Base-by-base conservation (phyloP, 805 yeast species). In the Clavispora vitiphila region DNA sequence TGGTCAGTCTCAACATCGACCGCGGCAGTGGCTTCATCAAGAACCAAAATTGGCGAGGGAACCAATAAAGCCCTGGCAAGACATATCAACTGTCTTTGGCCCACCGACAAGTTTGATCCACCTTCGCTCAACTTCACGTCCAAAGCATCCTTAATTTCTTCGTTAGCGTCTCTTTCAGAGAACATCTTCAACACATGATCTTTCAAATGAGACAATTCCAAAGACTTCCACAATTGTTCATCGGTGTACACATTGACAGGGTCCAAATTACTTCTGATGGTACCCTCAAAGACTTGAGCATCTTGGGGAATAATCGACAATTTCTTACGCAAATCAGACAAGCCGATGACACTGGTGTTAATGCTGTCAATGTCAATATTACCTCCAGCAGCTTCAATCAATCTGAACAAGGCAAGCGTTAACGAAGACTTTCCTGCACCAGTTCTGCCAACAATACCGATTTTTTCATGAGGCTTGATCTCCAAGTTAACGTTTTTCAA, bases 11-110 rank as follows among this genome's bases (percentile, higher is more conserved):
- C 87, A 27, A 85, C 90, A 63, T 86, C 95, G 39, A 86, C 93
- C 5, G 91, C 89, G 4, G 95, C 93, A 2, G 95, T 86, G 10
- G 95, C 95, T 63, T 86, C 95, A 62, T 86, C 95, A 54, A 86
- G 64, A 8, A 86, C 80, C 48, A 86, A 69, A 32, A 86, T 75
- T 36, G 66, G 64, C 4, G 72, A 65, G 45, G 80, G 77, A 47
- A 80, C 80, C 49, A 83, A 70, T 46, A 86, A 66, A 1, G 90
- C 93, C 58, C 95, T 71, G 0, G 91, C 89, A 39, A 86, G 71
- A 66, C 95, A 86, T 81, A 86, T 76, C 67, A 60, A 78, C 51
- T 66, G 73, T 58, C 60, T 71, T 67, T 70, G 76, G n/a, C 77
- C 74, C 38, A 80, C 71, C 11, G 81, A 79, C 40, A 72, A 65